These are phyloP conservation scores for Aciculoconidium aculeatum DNA, from an alignment of 805 yeast species.

Conservation along the genomic window DNA sequence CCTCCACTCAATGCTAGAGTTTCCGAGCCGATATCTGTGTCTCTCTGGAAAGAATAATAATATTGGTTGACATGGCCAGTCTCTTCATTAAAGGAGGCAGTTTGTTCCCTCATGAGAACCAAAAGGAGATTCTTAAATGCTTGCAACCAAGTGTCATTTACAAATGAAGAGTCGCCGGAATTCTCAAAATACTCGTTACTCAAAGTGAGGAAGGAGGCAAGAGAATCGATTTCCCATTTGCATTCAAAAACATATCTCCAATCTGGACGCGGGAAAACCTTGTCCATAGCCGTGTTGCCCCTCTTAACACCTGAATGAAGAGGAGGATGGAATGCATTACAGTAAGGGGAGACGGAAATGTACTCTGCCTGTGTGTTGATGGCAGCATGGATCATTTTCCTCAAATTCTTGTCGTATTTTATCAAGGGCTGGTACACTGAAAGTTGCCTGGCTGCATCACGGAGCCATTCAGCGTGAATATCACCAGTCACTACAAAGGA, in stretches of 20 bases:
- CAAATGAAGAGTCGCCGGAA: constrained; percentile 45
- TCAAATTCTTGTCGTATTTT: constrained; percentile 43
- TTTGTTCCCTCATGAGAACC: constrained; percentile 54
- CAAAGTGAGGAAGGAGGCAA: constrained; percentile 75
- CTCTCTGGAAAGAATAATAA: constrained; percentile 64
- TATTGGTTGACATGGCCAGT: constrained; percentile 45
- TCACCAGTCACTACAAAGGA: constrained; percentile 88
- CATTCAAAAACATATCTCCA: constrained; percentile 79
- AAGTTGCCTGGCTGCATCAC: constrained; percentile 82
- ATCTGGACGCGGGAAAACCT: constrained; percentile 64
- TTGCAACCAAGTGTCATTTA: constrained; percentile 47
- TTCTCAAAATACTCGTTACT: constrained; percentile 62
- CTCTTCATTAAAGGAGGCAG: constrained; percentile 50
- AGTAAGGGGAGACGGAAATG: constrained; percentile 62
- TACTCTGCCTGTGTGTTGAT: constrained; percentile 71
- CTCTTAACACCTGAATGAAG: constrained; percentile 40
- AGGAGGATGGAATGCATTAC: constrained; percentile 93
- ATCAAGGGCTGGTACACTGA: constrained; percentile 66
- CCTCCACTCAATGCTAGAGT: constrained; percentile 73
- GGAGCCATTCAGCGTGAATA: constrained; percentile 88
- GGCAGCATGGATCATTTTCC: constrained; percentile 64
- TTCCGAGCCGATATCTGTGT: constrained; percentile 73
- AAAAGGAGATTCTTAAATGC: constrained; percentile 50
- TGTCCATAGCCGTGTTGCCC: constrained; percentile 52
- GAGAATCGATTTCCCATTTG: constrained; percentile 81